Conservation (phyloP, 306 rosid genomes). For the Pueraria montana region DNA sequence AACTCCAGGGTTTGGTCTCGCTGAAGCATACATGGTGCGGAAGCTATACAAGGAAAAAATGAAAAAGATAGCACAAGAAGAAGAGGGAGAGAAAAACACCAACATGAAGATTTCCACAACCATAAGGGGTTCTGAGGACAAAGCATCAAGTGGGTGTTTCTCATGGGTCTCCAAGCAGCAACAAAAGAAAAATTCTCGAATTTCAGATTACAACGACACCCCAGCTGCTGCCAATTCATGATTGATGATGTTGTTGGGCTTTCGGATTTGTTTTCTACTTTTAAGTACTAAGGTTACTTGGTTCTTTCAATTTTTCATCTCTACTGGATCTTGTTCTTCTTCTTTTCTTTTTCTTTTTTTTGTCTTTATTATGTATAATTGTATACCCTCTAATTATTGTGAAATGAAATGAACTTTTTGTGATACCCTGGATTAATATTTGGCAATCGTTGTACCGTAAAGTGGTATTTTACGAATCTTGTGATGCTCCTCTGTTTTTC, state of each 20-base stretch:
- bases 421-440: neutral
- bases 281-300: neutral
- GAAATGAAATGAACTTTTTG: neutral
- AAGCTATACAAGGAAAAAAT: slow-evolving; percentile 58
- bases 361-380: too few species aligned
- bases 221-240: slow-evolving; percentile 2
- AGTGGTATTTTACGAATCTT: neutral
- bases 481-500: neutral
- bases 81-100: slow-evolving; percentile 30
- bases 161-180: slow-evolving; percentile 48
- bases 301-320: slow-evolving; percentile 9
- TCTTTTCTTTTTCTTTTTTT: neutral
- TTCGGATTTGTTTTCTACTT: too few species aligned
- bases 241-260: neutral
- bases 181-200: neutral
- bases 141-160: slow-evolving; percentile 55
- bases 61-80: slow-evolving; percentile 40
- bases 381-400: neutral
- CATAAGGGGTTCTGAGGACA: neutral
- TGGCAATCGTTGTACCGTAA: neutral
- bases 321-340: neutral
- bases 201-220: slow-evolving; percentile 6
- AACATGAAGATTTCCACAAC: neutral
- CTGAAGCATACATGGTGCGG: slow-evolving; percentile 57
- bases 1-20: slow-evolving; percentile 43